Evolutionary conservation across 2,329 filamentous ascomycete genomes (phyloP).

Genomic region (Curvularia sp.): DNA sequence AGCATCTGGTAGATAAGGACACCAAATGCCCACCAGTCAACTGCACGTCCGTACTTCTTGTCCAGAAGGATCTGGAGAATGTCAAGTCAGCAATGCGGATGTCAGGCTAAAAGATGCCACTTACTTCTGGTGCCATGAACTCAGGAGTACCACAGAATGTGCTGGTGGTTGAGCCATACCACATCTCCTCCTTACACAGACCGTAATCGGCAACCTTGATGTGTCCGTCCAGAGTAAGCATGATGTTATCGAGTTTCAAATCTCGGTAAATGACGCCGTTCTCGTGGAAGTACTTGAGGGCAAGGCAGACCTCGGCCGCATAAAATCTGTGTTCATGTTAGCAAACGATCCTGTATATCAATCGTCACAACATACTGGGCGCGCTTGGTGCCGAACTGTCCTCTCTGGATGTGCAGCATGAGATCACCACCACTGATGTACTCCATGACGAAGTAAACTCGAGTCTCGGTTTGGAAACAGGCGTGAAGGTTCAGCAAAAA

Average conservation of each 20-base stretch:
- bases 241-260: slow-evolving; percentile 84
- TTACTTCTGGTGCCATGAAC: slow-evolving; percentile 97
- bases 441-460: slow-evolving; percentile 99
- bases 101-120: slow-evolving; percentile 8
- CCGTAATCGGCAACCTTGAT: slow-evolving; percentile 99
- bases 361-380: slow-evolving; percentile 74
- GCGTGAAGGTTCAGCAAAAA: slow-evolving; percentile 95
- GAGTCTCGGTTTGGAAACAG: slow-evolving; percentile 98
- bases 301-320: slow-evolving; percentile 94
- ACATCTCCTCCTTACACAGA: slow-evolving; percentile 99
- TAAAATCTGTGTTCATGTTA: slow-evolving; percentile 72
- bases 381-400: slow-evolving; percentile 92
- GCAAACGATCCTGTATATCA: neutral
- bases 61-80: slow-evolving; percentile 81
- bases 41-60: slow-evolving; percentile 96
- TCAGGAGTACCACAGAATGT: slow-evolving; percentile 99
- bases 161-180: slow-evolving; percentile 95
- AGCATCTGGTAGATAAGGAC: slow-evolving; percentile 99
- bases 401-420: slow-evolving; percentile 98
- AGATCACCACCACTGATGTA: slow-evolving; percentile 98
- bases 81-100: neutral
- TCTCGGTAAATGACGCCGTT: slow-evolving; percentile 97
- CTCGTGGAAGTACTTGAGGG: slow-evolving; percentile 98
- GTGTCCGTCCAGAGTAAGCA: slow-evolving; percentile 92
- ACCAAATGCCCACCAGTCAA: slow-evolving; percentile 99